These are phyloP conservation scores for Raddia distichophylla DNA, from an alignment of 176 grass and related monocot species.

Conservation along the genomic window DNA sequence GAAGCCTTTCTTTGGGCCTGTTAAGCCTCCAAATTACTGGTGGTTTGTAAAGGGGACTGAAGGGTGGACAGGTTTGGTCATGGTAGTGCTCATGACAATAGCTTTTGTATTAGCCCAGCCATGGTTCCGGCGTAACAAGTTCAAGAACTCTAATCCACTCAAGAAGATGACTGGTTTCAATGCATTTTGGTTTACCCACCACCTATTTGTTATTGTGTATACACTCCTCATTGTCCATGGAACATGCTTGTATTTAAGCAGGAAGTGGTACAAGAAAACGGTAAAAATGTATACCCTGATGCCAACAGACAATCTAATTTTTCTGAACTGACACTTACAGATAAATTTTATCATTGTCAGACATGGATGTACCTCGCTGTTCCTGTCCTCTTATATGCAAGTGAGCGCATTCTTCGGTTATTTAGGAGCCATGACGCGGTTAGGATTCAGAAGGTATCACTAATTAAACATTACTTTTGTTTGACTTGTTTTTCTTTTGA, in stretches of 20 bases:
- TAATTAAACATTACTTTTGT: conserved; percentile 19
- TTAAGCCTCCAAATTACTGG: conserved; percentile 76
- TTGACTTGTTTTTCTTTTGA: background rate
- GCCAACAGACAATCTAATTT: background rate
- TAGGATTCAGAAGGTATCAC: conserved; percentile 72
- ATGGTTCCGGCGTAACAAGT: conserved; percentile 84
- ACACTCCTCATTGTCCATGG: conserved; percentile 78
- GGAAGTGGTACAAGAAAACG: conserved; percentile 92
- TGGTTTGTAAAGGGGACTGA: conserved; percentile 97
- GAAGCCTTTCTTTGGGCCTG: conserved; percentile 80
- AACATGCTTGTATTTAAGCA: conserved; percentile 67
- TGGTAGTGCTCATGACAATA: conserved; percentile 82
- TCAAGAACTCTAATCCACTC: conserved; percentile 70
- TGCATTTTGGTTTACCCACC: conserved; percentile 94
- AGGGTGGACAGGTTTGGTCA: conserved; percentile 83
- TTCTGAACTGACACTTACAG: conserved; percentile 9
- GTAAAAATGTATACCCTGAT: conserved; percentile 46
- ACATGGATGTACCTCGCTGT: conserved; percentile 97
- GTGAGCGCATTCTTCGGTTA: conserved; percentile 72
- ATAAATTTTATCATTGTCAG: conserved; percentile 44
- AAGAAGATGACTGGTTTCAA: conserved; percentile 89
- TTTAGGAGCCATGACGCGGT: conserved; percentile 83
- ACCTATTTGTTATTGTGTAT: conserved; percentile 89
- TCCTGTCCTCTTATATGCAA: conserved; percentile 71
- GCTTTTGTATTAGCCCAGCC: conserved; percentile 79